phyloP scores from a whole-genome alignment of 2,329 filamentous ascomycete genomes.

The Aureobasidium sp. region DNA sequence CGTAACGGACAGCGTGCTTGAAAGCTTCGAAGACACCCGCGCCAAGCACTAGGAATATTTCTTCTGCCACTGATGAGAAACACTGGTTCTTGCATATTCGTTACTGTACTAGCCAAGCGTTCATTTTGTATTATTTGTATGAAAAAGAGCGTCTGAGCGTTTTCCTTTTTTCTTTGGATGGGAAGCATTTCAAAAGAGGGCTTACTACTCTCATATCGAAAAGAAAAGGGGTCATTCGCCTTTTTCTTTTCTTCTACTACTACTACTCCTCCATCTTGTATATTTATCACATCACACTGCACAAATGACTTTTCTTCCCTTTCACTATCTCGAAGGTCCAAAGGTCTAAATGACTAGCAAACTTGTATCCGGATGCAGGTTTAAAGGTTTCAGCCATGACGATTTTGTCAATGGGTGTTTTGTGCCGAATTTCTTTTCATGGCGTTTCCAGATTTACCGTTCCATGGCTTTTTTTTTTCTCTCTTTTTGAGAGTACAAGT shows the following conservation, averaged over 20 bases:
- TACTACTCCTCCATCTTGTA: background rate
- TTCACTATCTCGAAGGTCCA: too few species aligned
- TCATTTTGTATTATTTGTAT: background rate
- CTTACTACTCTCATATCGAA: background rate
- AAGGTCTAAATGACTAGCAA: too few species aligned
- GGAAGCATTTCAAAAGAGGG: background rate
- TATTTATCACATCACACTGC: background rate
- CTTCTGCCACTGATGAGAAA: background rate
- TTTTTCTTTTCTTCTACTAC: too few species aligned
- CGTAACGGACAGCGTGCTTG: constrained; percentile 30
- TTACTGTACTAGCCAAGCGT: background rate
- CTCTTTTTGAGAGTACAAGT: too few species aligned
- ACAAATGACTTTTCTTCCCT: background rate
- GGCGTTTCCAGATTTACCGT: too few species aligned
- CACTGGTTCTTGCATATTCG: background rate
- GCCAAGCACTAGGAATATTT: constrained; percentile 22
- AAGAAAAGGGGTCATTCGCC: too few species aligned
- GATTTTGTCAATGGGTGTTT: too few species aligned
- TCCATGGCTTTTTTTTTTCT: too few species aligned
- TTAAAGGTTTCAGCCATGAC: too few species aligned
- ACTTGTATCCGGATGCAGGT: too few species aligned
- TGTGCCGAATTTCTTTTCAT: too few species aligned
- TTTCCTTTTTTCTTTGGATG: background rate
- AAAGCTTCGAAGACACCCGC: constrained; percentile 31
- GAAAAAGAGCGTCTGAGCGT: background rate